phyloP scores from a whole-genome alignment of 2,329 filamentous ascomycete species.

The Trichoderma sp. region DNA sequence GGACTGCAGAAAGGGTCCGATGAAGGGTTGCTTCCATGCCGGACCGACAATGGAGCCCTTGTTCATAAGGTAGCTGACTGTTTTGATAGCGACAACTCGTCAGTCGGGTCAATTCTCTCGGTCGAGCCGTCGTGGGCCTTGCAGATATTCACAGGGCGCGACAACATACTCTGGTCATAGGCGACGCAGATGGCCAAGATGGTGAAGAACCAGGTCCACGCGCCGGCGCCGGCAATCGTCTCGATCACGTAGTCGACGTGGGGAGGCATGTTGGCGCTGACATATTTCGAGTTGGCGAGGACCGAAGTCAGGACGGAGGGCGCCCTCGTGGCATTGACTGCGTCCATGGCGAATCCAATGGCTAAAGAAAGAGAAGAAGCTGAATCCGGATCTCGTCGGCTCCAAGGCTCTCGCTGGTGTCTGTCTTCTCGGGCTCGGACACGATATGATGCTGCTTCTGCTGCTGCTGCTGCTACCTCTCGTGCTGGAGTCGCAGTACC shows the following conservation, averaged over 20 bases:
- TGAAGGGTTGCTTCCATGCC: slow-evolving; percentile 76
- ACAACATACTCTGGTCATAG: slow-evolving; percentile 82
- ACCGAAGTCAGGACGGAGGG: slow-evolving; percentile 72
- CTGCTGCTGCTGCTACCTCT: neutral
- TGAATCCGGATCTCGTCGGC: neutral
- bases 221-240: slow-evolving; percentile 58
- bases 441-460: slow-evolving; percentile 11
- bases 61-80: slow-evolving; percentile 73
- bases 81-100: neutral
- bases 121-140: neutral
- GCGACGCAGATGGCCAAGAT: slow-evolving; percentile 70
- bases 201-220: slow-evolving; percentile 67
- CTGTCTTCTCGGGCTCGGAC: neutral
- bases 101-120: neutral
- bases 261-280: slow-evolving; percentile 53
- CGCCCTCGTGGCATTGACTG: slow-evolving; percentile 56
- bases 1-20: slow-evolving; percentile 94
- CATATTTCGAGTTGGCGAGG: slow-evolving; percentile 61
- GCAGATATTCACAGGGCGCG: neutral
- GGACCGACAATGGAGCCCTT: slow-evolving; percentile 79
- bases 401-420: slow-evolving; percentile 2
- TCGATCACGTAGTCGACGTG: slow-evolving; percentile 60
- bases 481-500: slow-evolving; percentile 3
- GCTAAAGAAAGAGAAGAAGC: neutral
- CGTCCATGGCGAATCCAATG: slow-evolving; percentile 47